Evolutionary conservation across 108 stramenopile genomes (phyloP).

Genomic region (Fragilariopsis cylindrus): DNA sequence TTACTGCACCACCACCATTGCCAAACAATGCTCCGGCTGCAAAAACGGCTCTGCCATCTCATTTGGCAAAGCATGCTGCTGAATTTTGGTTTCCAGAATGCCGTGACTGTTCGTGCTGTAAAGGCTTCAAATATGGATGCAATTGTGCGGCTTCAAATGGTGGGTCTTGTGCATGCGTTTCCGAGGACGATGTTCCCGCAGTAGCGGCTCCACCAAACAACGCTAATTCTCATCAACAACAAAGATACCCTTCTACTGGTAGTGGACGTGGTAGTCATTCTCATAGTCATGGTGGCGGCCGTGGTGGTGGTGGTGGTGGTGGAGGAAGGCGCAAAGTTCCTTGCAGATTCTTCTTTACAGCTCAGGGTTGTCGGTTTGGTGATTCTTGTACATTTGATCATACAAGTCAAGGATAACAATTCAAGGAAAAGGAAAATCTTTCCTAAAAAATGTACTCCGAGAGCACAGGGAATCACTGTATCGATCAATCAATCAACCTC

Average conservation of each 20-base stretch:
- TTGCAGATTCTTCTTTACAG: constrained; percentile 46
- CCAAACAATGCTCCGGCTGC: background rate
- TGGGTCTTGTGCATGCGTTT: constrained; percentile 15
- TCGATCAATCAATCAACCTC: no score
- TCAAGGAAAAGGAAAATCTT: no score
- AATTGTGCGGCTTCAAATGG: constrained; percentile 18
- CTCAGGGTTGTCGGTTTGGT: constrained; percentile 47
- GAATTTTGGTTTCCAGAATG: constrained; percentile 63
- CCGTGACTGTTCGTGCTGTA: constrained; percentile 49
- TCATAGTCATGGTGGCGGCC: background rate
- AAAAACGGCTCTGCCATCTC: constrained; percentile 21
- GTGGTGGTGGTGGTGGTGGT: background rate
- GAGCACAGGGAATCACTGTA: no score
- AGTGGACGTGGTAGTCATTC: constrained; percentile 7
- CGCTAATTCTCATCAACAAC: background rate
- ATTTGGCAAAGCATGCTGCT: constrained; percentile 32
- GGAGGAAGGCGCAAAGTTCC: constrained; percentile 1
- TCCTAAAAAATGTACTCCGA: no score
- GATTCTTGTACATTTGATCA: constrained; percentile 42
- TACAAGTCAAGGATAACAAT: background rate
- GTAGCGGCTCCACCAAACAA: background rate
- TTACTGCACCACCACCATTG: background rate
- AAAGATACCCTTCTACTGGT: background rate
- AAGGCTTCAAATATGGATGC: constrained; percentile 56
- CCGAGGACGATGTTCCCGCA: constrained; percentile 2